These are phyloP conservation scores for Candida coquimbonensis DNA, from an alignment of 805 yeast genomes.

Conservation along the genomic window DNA sequence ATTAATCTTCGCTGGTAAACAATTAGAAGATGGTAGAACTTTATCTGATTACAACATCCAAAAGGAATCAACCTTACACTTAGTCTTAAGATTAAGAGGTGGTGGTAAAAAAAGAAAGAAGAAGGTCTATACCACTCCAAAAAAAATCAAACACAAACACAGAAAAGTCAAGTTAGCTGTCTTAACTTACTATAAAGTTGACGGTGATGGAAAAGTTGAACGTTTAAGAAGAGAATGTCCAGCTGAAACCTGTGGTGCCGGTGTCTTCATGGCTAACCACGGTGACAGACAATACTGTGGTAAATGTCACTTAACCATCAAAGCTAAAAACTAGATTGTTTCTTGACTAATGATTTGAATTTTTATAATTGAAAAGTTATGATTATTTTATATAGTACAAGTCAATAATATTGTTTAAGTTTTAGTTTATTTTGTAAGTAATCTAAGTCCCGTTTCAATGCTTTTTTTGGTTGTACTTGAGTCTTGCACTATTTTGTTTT, in stretches of 20 bases:
- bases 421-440: not conserved
- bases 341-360: conserved; percentile 1
- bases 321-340: conserved; percentile 31
- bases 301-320: conserved; percentile 95
- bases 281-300: conserved; percentile 99
- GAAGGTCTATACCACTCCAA: conserved; percentile 99
- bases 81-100: conserved; percentile 97
- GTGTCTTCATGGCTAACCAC: conserved; percentile 99
- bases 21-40: conserved; percentile 94
- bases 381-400: not conserved
- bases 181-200: conserved; percentile 98
- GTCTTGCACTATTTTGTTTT: too few species aligned
- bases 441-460: not conserved
- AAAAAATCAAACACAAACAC: conserved; percentile 99
- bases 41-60: conserved; percentile 96
- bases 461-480: too few species aligned
- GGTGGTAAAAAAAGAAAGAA: conserved; percentile 99
- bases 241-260: conserved; percentile 90
- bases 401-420: not conserved
- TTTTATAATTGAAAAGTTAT: not conserved
- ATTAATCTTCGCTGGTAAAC: conserved; percentile 96
- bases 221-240: conserved; percentile 99
- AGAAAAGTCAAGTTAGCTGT: conserved; percentile 99
- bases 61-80: conserved; percentile 93
- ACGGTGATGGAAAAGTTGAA: conserved; percentile 96